Conservation (phyloP, 768 basidiomycete species). For the Cubamyces lactineus region DNA sequence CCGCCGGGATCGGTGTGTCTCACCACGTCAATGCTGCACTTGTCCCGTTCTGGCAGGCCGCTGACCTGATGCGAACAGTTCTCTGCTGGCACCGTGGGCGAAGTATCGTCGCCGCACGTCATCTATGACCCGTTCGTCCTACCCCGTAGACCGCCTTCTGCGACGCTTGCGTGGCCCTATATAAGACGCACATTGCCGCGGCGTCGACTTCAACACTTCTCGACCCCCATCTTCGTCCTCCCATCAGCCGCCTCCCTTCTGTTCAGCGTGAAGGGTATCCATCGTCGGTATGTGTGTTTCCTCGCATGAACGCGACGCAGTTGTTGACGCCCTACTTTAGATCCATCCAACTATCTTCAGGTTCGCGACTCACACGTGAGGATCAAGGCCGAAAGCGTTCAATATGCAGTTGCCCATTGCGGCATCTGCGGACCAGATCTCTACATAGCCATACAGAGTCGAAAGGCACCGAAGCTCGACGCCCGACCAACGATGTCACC, state of each 20-base stretch:
- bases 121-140: not conserved
- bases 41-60: not conserved
- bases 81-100: not conserved
- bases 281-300: too few relatives aligned
- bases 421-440: constrained; percentile 57
- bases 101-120: not conserved
- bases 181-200: too few relatives aligned
- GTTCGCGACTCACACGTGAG: constrained; percentile 57
- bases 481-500: constrained; percentile 60
- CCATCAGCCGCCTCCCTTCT: too few relatives aligned
- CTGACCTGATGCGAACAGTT: not conserved
- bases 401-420: constrained; percentile 54
- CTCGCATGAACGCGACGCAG: too few relatives aligned
- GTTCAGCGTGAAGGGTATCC: too few relatives aligned
- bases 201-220: too few relatives aligned
- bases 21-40: not conserved
- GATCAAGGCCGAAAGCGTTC: constrained; percentile 54
- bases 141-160: too few relatives aligned
- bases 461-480: constrained; percentile 39
- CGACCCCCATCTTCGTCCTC: too few relatives aligned
- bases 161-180: too few relatives aligned
- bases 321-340: not conserved
- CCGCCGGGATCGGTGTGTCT: not conserved
- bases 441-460: constrained; percentile 47
- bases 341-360: constrained; percentile 40